Conservation (phyloP, 768 basidiomycete species). For the Tylopilus rubrobrunneus region DNA sequence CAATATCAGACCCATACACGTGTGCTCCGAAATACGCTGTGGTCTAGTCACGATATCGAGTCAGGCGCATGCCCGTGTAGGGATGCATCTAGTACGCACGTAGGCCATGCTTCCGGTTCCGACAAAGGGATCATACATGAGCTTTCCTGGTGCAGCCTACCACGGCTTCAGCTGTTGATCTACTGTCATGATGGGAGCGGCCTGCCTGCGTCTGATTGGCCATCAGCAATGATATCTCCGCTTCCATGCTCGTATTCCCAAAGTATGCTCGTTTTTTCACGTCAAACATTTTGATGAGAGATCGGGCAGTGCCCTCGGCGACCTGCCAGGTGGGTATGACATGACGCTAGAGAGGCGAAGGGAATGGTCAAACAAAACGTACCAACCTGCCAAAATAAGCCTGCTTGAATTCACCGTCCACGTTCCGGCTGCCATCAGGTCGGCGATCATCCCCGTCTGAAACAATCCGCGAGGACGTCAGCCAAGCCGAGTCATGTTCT, state of each 20-base stretch:
- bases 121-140: slow-evolving; percentile 94
- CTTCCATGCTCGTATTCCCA: slow-evolving; percentile 98
- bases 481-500: not conserved
- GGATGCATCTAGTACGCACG: slow-evolving; percentile 35
- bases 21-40: slow-evolving; percentile 84
- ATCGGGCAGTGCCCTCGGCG: slow-evolving; percentile 62
- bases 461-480: not conserved
- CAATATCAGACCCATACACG: slow-evolving; percentile 92
- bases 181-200: not conserved
- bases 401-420: slow-evolving; percentile 64
- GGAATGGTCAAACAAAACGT: slow-evolving; percentile 28
- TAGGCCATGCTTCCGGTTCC: slow-evolving; percentile 93
- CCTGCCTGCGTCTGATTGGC: slow-evolving; percentile 88
- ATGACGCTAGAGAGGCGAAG: not conserved
- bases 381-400: slow-evolving; percentile 89
- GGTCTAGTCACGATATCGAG: slow-evolving; percentile 45
- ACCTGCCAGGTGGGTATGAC: slow-evolving; percentile 34
- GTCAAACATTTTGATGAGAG: slow-evolving; percentile 66
- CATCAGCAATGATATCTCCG: slow-evolving; percentile 94
- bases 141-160: slow-evolving; percentile 82
- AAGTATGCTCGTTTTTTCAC: slow-evolving; percentile 89
- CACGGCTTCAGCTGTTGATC: not conserved
- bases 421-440: slow-evolving; percentile 47
- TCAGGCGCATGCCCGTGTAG: slow-evolving; percentile 1
- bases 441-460: slow-evolving; percentile 51